Percentiles rank a stretch among this genome's conserved stretches.
Evolutionary conservation across 1,284 basidiomycete species (phyloP).

Genomic region (Ceratobasidium sp.): DNA sequence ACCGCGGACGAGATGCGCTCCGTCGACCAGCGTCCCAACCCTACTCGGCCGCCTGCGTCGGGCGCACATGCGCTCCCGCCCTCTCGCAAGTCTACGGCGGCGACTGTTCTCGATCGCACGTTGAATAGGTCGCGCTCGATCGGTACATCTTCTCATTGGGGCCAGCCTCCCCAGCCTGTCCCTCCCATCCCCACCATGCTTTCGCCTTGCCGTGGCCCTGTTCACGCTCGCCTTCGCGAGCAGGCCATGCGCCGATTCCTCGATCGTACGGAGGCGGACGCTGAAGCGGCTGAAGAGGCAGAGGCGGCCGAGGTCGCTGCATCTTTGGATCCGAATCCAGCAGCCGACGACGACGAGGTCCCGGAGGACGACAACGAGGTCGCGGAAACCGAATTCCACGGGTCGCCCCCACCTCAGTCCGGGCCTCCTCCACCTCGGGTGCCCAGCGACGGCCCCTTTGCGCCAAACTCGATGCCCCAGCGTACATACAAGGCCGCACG

Average conservation of each 20-base stretch:
- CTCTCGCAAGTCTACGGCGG: too few species aligned
- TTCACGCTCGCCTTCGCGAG: background rate
- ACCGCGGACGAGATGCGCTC: too few species aligned
- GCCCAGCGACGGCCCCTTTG: background rate
- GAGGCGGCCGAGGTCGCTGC: background rate
- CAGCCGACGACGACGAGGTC: background rate
- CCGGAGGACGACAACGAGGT: background rate
- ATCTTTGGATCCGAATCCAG: background rate
- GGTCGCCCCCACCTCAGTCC: background rate
- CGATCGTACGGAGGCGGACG: background rate
- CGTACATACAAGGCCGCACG: background rate
- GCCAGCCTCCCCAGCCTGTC: constrained; percentile 61
- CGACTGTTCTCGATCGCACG: too few species aligned
- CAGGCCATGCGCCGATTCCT: background rate
- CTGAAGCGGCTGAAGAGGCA: background rate
- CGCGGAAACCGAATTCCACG: background rate
- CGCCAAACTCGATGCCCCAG: too few species aligned
- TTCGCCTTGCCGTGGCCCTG: background rate
- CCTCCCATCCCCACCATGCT: constrained; percentile 46
- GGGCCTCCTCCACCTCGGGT: background rate
- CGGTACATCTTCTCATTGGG: too few species aligned
- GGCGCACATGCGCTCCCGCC: too few species aligned
- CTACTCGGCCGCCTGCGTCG: too few species aligned
- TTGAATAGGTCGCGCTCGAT: too few species aligned
- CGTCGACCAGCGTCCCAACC: too few species aligned